Conservation (phyloP, 805 yeast species). For the Lipomyces starkeyi region DNA sequence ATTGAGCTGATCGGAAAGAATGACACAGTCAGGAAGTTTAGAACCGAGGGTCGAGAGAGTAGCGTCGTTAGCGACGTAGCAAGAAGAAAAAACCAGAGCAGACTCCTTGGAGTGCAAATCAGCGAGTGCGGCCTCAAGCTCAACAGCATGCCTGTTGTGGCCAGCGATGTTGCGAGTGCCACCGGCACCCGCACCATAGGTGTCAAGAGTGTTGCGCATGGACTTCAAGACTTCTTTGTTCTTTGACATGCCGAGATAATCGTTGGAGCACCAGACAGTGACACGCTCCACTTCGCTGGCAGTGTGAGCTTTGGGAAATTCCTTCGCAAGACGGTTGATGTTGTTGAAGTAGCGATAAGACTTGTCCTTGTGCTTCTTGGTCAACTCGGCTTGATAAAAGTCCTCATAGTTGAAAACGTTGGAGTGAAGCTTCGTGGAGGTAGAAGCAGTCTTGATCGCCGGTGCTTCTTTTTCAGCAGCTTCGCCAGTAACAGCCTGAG, state of each 20-base stretch:
- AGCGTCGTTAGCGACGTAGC: slow-evolving; percentile 97
- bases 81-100: slow-evolving; percentile 91
- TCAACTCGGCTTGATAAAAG: slow-evolving; percentile 67
- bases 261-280: slow-evolving; percentile 99
- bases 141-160: slow-evolving; percentile 88
- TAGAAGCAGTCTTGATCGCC: slow-evolving; percentile 2
- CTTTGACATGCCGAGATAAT: slow-evolving; percentile 93
- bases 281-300: slow-evolving; percentile 72
- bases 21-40: slow-evolving; percentile 85
- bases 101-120: slow-evolving; percentile 93
- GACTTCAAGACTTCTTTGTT: slow-evolving; percentile 72
- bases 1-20: slow-evolving; percentile 89
- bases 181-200: slow-evolving; percentile 98
- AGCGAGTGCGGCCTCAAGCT: slow-evolving; percentile 84
- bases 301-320: slow-evolving; percentile 93
- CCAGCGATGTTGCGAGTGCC: slow-evolving; percentile 99
- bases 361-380: slow-evolving; percentile 80
- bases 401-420: slow-evolving; percentile 72
- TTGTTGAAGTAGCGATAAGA: slow-evolving; percentile 96
- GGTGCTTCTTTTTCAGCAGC: slow-evolving; percentile 18
- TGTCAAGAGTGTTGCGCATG: slow-evolving; percentile 80
- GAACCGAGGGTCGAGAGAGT: slow-evolving; percentile 89
- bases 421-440: slow-evolving; percentile 30
- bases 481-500: slow-evolving; percentile 28
- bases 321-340: slow-evolving; percentile 92